Evolutionary conservation across 2,329 filamentous ascomycete species (phyloP).

Genomic region (Nigrospora sphaerica): DNA sequence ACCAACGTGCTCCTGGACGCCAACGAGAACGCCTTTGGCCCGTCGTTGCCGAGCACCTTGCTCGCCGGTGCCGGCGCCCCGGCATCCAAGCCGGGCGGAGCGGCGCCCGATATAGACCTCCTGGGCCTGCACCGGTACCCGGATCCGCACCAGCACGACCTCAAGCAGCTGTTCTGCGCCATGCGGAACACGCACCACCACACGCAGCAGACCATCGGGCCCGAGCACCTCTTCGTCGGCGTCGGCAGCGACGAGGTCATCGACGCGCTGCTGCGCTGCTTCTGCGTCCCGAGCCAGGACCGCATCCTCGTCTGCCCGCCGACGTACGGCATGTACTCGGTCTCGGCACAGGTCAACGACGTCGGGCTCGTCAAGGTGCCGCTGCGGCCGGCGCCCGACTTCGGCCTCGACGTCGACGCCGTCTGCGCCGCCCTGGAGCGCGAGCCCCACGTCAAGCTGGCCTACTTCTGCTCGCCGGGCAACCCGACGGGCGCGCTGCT

Average conservation of each 20-base stretch:
- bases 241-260: constrained; percentile 97
- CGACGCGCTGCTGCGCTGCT: constrained; percentile 86
- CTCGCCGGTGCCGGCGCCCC: constrained; percentile 32
- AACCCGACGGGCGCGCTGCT: constrained; percentile 86
- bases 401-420: constrained; percentile 64
- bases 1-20: constrained; percentile 94
- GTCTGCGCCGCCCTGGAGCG: constrained; percentile 59
- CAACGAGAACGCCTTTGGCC: constrained; percentile 95
- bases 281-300: constrained; percentile 81
- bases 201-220: constrained; percentile 64
- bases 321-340: constrained; percentile 97
- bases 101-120: constrained; percentile 61
- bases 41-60: constrained; percentile 55
- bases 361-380: constrained; percentile 81
- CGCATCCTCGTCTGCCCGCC: constrained; percentile 92
- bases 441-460: constrained; percentile 66
- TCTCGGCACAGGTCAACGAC: constrained; percentile 92
- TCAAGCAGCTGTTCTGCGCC: constrained; percentile 82
- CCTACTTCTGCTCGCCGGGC: constrained; percentile 89
- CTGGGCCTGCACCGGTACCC: constrained; percentile 87
- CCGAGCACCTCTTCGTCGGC: constrained; percentile 86
- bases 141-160: constrained; percentile 82
- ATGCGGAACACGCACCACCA: constrained; percentile 82
- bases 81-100: constrained; percentile 8
- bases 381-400: constrained; percentile 62